Conservation (phyloP, 148 eudicot species). For the Dianthus caryophyllus region DNA sequence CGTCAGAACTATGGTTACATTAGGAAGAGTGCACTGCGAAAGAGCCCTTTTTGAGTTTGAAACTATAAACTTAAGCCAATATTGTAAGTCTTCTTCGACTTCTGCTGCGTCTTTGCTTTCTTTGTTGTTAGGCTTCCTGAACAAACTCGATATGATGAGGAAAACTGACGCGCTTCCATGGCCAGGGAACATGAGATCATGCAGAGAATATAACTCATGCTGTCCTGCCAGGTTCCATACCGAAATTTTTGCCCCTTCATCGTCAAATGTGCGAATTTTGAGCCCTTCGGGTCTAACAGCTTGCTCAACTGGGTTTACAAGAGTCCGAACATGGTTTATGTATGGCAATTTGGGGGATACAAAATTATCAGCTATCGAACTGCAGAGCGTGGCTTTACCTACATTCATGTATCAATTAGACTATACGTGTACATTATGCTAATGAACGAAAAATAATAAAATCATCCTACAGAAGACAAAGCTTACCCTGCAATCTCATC, state of each 20-base stretch:
- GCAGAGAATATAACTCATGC: constrained; percentile 64
- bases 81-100: constrained; percentile 79
- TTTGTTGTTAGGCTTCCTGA: constrained; percentile 57
- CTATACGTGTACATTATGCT: neutral
- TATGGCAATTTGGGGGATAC: constrained; percentile 64
- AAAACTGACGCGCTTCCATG: constrained; percentile 83
- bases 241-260: constrained; percentile 69
- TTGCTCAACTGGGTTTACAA: constrained; percentile 86
- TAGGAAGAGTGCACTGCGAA: constrained; percentile 82
- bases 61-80: constrained; percentile 88
- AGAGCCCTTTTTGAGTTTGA: constrained; percentile 80
- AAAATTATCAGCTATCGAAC: constrained; percentile 55
- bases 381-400: constrained; percentile 78
- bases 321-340: constrained; percentile 60
- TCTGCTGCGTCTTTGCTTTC: constrained; percentile 64
- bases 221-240: constrained; percentile 89
- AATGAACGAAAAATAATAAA: neutral
- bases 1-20: constrained; percentile 72
- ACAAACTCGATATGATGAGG: constrained; percentile 57
- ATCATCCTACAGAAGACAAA: neutral
- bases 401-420: constrained; percentile 23
- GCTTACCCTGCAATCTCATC: too few species aligned
- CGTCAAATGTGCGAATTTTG: constrained; percentile 58
- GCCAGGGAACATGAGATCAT: constrained; percentile 94
- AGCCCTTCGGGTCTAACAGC: constrained; percentile 60